Evolutionary conservation across 495 filamentous ascomycete genomes (phyloP), one percentile per base, ranked within the genome.

Genomic region (Paragyromitra xinjiangensis): DNA sequence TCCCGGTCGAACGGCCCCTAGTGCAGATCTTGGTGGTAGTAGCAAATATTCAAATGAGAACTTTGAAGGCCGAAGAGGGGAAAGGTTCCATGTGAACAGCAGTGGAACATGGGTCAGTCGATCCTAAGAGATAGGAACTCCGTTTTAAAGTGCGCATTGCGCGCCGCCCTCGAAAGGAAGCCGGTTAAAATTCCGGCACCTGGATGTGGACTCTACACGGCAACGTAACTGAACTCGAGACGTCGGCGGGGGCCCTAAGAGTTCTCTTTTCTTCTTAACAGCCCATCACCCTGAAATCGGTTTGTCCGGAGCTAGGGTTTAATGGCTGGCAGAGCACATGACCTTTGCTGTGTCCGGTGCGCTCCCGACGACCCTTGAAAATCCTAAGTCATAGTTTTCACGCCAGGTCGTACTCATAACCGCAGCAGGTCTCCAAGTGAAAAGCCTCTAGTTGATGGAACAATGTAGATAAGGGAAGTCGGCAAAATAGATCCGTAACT

Each of bases 1-100:
- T 86, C 86, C 86, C 84, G 86, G 87, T 90, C 81, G 87, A 91
- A 90, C 87, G 85, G 87, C 87, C 88, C 84, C 87, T 89, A 89
- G 88, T 91, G 87, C 87, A 90, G 89, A 88, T 90, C 88, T 90
- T 90, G 88, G 88, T 91, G 85, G 87, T 88, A 90, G 87, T 91
- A 90, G 88, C 87, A 91, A 90, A 90, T 90, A 90, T 86, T 90
- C 88, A 89, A 90, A 90, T 90, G 85, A 89, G 87, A 90, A 89
- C 87, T 90, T 90, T 88, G 88, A 90, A 86, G 88, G 90, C 88
- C 89, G 87, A 90, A 89, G 88, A 90, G 86, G 87, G 86, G 87
- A 90, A 90, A 89, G 87, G 89, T 90, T 90, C 86, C 85, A 85
- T 89, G 87, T 88, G 85, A 90, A 90, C 86, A 90, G 87, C 87